These are phyloP conservation scores for Ganoderma lingzhi DNA, from an alignment of 1,284 basidiomycete species.

Conservation along the genomic window DNA sequence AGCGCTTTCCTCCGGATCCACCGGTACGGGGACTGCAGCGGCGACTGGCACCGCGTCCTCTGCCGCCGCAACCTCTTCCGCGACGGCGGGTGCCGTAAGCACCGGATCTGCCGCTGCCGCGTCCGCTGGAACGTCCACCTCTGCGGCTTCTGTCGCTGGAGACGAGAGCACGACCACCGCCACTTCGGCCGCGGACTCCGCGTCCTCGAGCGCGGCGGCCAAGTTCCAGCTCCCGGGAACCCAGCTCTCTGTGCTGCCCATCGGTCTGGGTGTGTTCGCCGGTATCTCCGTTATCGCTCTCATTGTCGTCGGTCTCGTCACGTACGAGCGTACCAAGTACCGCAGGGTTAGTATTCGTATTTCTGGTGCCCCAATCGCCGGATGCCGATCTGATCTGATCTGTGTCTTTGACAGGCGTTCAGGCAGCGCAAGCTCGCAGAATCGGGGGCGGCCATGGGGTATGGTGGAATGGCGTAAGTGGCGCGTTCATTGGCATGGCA, in stretches of 20 bases:
- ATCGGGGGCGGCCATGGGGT: constrained; percentile 63
- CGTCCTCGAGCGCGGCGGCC: constrained; percentile 46
- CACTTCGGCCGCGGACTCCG: constrained; percentile 50
- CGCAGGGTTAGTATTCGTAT: constrained; percentile 68
- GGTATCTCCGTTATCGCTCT: constrained; percentile 83
- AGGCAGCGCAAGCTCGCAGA: constrained; percentile 78
- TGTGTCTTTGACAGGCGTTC: constrained; percentile 62
- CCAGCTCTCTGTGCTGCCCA: constrained; percentile 75
- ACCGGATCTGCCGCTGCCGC: constrained; percentile 23
- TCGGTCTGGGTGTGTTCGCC: constrained; percentile 83
- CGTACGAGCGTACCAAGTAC: constrained; percentile 83
- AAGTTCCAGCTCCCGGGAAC: constrained; percentile 76
- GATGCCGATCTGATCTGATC: not conserved
- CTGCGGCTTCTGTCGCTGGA: not conserved
- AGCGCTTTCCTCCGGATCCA: constrained; percentile 7
- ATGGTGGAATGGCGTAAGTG: constrained; percentile 66
- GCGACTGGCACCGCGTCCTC: constrained; percentile 14
- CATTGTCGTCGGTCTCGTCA: constrained; percentile 81
- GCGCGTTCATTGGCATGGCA: not conserved
- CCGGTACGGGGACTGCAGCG: constrained; percentile 15
- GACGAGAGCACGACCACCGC: constrained; percentile 12
- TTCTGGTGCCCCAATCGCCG: not conserved
- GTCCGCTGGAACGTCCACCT: constrained; percentile 24
- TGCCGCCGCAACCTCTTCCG: constrained; percentile 13
- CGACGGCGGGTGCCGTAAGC: constrained; percentile 19